Evolutionary conservation across 768 basidiomycete species (phyloP).

Genomic region (Rhizopogon vulgaris): DNA sequence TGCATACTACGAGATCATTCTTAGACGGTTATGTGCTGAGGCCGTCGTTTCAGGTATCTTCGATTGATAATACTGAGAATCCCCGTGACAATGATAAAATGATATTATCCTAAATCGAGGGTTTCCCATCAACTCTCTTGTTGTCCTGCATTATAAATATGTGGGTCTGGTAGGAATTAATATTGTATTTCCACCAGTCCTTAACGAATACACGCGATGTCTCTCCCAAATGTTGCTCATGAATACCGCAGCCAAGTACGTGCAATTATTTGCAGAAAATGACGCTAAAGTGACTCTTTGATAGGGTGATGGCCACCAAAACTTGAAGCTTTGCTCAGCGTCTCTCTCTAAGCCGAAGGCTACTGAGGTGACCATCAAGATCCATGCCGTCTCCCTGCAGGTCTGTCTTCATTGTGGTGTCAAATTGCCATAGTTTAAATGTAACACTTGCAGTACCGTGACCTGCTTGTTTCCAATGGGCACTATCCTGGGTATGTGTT

Average conservation of each 20-base stretch:
- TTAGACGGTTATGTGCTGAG: no score
- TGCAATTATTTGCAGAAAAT: background rate
- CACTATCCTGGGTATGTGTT: slow-evolving; percentile 30
- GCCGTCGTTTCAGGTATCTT: no score
- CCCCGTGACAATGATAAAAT: no score
- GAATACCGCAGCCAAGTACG: slow-evolving; percentile 14
- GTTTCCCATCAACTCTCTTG: background rate
- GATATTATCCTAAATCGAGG: no score
- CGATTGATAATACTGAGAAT: no score
- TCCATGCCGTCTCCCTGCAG: slow-evolving; percentile 53
- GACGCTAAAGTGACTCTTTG: background rate
- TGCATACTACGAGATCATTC: no score
- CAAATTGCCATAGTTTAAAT: background rate
- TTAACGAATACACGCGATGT: slow-evolving; percentile 3
- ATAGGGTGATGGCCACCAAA: slow-evolving; percentile 21
- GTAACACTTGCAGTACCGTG: slow-evolving; percentile 37
- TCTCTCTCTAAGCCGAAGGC: slow-evolving; percentile 30
- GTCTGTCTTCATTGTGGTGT: slow-evolving; percentile 11
- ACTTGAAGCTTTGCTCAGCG: slow-evolving; percentile 21
- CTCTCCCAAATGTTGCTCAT: slow-evolving; percentile 8
- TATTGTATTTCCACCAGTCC: background rate
- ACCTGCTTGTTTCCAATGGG: slow-evolving; percentile 37
- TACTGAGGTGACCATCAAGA: slow-evolving; percentile 48
- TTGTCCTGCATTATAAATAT: background rate
- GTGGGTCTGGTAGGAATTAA: background rate